Evolutionary conservation across 495 filamentous ascomycete genomes (phyloP).

Genomic region (Aspergillus bridgeri): DNA sequence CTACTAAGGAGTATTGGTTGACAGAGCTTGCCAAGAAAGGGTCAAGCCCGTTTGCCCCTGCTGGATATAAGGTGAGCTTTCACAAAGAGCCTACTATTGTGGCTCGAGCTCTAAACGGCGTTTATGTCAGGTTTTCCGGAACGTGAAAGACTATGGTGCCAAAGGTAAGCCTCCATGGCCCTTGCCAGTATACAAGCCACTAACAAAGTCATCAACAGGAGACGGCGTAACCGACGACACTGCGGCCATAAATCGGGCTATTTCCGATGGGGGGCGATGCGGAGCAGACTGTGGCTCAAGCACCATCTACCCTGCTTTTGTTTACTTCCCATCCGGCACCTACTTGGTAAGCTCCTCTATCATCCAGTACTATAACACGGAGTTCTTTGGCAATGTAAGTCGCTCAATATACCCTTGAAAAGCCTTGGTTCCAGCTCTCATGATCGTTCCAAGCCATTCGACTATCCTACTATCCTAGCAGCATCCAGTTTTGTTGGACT

Average conservation of each 20-base stretch:
- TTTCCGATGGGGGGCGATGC: slow-evolving; percentile 47
- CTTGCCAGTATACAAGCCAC: neutral
- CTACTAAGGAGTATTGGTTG: slow-evolving; percentile 12
- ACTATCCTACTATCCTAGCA: slow-evolving; percentile 42
- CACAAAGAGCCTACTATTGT: neutral
- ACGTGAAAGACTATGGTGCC: slow-evolving; percentile 49
- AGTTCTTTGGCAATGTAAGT: slow-evolving; percentile 53
- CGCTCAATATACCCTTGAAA: neutral
- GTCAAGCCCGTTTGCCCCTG: slow-evolving; percentile 13
- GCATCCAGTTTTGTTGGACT: slow-evolving; percentile 42
- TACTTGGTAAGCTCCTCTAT: slow-evolving; percentile 58
- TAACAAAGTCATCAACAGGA: slow-evolving; percentile 15
- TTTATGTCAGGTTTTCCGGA: slow-evolving; percentile 19
- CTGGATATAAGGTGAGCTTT: slow-evolving; percentile 13
- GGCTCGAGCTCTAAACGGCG: neutral
- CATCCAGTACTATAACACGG: slow-evolving; percentile 63
- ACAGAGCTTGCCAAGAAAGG: slow-evolving; percentile 9
- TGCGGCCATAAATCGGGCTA: slow-evolving; percentile 49
- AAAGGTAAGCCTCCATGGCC: slow-evolving; percentile 19
- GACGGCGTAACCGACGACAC: slow-evolving; percentile 54
- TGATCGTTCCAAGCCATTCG: slow-evolving; percentile 16
- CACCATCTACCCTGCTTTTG: slow-evolving; percentile 43
- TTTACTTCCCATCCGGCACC: slow-evolving; percentile 60
- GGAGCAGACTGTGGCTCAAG: slow-evolving; percentile 48
- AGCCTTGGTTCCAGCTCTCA: neutral